Conservation (phyloP, 2,329 filamentous ascomycete genomes). For the Diplocarpon rosae region DNA sequence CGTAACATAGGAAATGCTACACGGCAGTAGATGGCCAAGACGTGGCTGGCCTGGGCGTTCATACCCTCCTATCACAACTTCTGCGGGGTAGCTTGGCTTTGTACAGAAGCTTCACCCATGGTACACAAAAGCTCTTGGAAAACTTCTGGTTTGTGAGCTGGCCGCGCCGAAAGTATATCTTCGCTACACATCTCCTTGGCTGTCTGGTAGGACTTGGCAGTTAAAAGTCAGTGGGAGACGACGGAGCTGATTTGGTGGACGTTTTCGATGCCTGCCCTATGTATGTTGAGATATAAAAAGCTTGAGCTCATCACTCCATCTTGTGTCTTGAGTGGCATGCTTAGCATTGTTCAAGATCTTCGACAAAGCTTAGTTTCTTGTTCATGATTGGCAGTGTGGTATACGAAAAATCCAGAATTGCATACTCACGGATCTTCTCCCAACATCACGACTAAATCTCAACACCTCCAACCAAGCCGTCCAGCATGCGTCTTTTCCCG, state of each 20-base stretch:
- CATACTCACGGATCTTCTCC: neutral
- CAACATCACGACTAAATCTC: neutral
- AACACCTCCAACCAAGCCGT: neutral
- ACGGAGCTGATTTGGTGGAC: neutral
- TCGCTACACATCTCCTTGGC: neutral
- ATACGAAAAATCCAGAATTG: neutral
- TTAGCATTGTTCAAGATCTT: neutral
- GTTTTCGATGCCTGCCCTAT: neutral
- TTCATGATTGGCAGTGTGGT: conserved; percentile 4
- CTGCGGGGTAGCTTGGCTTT: no score
- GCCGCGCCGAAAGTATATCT: neutral
- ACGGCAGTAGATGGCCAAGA: no score
- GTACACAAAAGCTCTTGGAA: neutral
- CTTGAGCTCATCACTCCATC: neutral
- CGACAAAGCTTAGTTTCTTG: neutral
- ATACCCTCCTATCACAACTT: no score
- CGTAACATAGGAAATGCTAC: no score
- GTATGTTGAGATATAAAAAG: conserved; percentile 2
- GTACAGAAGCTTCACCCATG: no score
- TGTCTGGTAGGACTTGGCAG: conserved; percentile 1
- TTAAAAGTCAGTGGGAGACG: neutral
- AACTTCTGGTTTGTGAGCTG: neutral
- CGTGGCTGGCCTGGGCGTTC: no score
- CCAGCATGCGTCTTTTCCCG: conserved; percentile 2
- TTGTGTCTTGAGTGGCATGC: neutral